Evolutionary conservation across 202 grass and related monocot genomes (phyloP).

Genomic region (Panicum virgatum): DNA sequence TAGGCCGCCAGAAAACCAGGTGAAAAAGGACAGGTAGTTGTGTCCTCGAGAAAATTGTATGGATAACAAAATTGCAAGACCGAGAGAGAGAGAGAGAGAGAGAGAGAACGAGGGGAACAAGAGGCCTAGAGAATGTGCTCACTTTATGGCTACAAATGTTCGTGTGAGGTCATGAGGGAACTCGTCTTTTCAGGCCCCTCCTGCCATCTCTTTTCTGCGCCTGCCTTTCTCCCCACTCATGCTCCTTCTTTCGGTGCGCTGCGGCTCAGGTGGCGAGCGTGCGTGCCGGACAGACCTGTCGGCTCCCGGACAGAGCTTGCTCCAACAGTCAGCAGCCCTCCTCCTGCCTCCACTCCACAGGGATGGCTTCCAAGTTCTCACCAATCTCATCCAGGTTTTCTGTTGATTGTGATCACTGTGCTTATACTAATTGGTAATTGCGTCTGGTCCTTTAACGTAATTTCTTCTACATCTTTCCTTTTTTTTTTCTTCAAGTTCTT

Average conservation of each 20-base stretch:
- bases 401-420: neutral
- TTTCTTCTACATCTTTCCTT: neutral
- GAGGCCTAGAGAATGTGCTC: constrained; percentile 36
- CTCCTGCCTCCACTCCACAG: too few relatives aligned
- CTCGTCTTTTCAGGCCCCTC: constrained; percentile 43
- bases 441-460: neutral
- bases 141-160: constrained; percentile 40
- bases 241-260: constrained; percentile 35
- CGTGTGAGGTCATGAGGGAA: constrained; percentile 33
- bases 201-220: constrained; percentile 16
- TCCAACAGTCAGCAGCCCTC: neutral
- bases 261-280: constrained; percentile 37
- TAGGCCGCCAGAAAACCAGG: too few relatives aligned
- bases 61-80: neutral
- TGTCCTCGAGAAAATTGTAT: constrained; percentile 12
- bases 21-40: neutral
- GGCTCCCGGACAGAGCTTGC: neutral
- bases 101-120: constrained; percentile 1
- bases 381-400: neutral
- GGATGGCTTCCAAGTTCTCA: neutral
- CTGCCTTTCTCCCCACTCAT: constrained; percentile 3
- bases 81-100: neutral
- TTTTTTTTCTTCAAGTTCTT: neutral
- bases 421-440: neutral
- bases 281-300: constrained; percentile 38